Evolutionary conservation across 2,329 filamentous ascomycete species (phyloP).

Genomic region (Gyromitra esculenta): DNA sequence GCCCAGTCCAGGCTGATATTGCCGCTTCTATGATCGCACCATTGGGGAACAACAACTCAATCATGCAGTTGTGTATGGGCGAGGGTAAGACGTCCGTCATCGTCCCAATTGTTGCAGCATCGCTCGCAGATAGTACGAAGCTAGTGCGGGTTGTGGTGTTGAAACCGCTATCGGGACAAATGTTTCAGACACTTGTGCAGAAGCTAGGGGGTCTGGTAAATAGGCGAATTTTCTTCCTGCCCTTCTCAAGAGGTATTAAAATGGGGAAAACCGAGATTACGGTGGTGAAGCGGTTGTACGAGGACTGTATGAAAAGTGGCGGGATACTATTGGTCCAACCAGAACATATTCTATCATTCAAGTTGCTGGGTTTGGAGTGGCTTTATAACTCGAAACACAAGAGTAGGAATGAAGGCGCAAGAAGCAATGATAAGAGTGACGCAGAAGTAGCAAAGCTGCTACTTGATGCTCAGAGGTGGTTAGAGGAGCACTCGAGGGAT

Average conservation of each 20-base stretch:
- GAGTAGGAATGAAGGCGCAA: background rate
- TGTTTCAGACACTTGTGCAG: slow-evolving; percentile 67
- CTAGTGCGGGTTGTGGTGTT: slow-evolving; percentile 70
- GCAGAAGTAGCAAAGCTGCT: slow-evolving; percentile 59
- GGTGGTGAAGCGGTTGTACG: slow-evolving; percentile 62
- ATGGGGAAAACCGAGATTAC: slow-evolving; percentile 63
- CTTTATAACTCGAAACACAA: slow-evolving; percentile 52
- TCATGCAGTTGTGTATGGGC: slow-evolving; percentile 77
- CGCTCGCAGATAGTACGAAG: slow-evolving; percentile 65
- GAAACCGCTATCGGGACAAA: slow-evolving; percentile 71
- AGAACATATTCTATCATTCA: slow-evolving; percentile 72
- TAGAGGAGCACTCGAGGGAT: slow-evolving; percentile 65
- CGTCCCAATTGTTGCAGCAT: slow-evolving; percentile 70
- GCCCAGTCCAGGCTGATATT: slow-evolving; percentile 69
- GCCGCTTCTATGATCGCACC: slow-evolving; percentile 67
- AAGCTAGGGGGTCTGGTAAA: slow-evolving; percentile 69
- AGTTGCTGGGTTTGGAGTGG: slow-evolving; percentile 69
- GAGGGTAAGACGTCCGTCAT: slow-evolving; percentile 77
- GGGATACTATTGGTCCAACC: slow-evolving; percentile 72
- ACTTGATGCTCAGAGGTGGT: slow-evolving; percentile 62
- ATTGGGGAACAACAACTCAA: slow-evolving; percentile 62
- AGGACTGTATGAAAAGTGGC: slow-evolving; percentile 64
- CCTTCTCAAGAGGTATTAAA: slow-evolving; percentile 61
- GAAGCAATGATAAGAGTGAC: slow-evolving; percentile 56
- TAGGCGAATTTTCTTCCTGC: slow-evolving; percentile 68